Conservation (phyloP, 257 asterid genomes). For the Solanum ossicruentum region DNA sequence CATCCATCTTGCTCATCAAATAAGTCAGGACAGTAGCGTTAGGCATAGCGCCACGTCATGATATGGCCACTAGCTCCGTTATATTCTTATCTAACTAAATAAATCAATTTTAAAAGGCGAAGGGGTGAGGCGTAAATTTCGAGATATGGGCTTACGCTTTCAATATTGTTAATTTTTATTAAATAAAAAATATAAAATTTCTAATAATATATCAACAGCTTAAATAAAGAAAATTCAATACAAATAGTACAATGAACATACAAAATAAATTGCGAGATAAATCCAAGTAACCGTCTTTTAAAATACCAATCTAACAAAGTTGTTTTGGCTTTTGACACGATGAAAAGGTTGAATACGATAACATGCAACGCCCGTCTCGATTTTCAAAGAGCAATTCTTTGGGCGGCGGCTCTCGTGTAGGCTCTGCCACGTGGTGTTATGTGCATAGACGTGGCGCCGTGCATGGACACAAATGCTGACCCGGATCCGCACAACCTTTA, state of each 20-base stretch:
- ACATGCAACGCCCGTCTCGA: background rate
- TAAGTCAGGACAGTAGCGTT: background rate
- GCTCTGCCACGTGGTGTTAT: background rate
- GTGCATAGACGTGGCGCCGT: background rate
- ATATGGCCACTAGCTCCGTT: background rate
- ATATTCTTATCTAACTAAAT: background rate
- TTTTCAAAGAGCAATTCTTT: background rate
- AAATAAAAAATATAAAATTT: too few species aligned
- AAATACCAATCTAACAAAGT: background rate
- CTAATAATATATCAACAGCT: too few species aligned
- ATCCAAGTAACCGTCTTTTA: too few species aligned
- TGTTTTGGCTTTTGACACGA: background rate
- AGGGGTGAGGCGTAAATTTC: too few species aligned
- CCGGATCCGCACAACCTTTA: background rate
- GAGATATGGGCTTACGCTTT: too few species aligned
- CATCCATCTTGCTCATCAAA: background rate
- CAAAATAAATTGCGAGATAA: too few species aligned
- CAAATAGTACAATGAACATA: too few species aligned
- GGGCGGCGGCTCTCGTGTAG: background rate
- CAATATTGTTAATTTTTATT: too few species aligned
- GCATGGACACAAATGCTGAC: background rate
- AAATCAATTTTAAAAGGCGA: too few species aligned
- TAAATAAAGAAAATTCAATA: too few species aligned
- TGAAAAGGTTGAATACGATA: background rate
- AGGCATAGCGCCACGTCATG: background rate